Conservation (phyloP, 495 filamentous ascomycete species). For the Annulohypoxylon nitens region DNA sequence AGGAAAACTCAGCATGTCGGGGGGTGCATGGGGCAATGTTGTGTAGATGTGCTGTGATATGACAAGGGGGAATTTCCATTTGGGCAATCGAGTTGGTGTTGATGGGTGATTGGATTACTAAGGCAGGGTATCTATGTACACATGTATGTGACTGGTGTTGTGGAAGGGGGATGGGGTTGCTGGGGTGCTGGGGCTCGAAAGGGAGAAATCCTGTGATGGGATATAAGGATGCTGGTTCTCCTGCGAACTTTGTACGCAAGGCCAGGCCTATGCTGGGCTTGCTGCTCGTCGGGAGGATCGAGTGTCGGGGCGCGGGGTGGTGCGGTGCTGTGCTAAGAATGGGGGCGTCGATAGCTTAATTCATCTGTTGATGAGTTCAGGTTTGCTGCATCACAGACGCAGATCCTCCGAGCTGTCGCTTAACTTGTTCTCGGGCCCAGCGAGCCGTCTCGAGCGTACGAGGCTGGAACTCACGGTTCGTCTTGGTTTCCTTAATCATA, state of each 20-base stretch:
- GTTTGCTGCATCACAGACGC: conserved; percentile 62
- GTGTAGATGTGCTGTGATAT: conserved; percentile 27
- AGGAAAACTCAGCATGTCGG: conserved; percentile 54
- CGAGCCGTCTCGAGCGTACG: conserved; percentile 94
- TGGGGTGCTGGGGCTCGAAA: neutral
- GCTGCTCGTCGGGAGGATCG: conserved; percentile 49
- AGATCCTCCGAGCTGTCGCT: conserved; percentile 79
- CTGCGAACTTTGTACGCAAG: conserved; percentile 51
- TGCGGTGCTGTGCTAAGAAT: conserved; percentile 28
- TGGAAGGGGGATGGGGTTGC: conserved; percentile 5
- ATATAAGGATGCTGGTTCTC: conserved; percentile 48
- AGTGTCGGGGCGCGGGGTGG: conserved; percentile 43
- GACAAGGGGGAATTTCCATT: conserved; percentile 38
- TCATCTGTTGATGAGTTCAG: conserved; percentile 46
- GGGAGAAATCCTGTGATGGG: conserved; percentile 22
- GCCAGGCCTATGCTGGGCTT: conserved; percentile 45
- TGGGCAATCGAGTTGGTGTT: conserved; percentile 12
- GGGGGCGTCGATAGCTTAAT: conserved; percentile 25
- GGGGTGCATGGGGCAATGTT: conserved; percentile 40
- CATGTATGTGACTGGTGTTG: conserved; percentile 35
- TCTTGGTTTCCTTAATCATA: conserved; percentile 88
- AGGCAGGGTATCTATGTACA: conserved; percentile 51
- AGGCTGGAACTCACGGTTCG: conserved; percentile 82
- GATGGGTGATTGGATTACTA: conserved; percentile 48
- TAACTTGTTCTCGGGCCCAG: conserved; percentile 97